Evolutionary conservation across 805 yeast species (phyloP).

Genomic region (Saturnispora gosingensis): DNA sequence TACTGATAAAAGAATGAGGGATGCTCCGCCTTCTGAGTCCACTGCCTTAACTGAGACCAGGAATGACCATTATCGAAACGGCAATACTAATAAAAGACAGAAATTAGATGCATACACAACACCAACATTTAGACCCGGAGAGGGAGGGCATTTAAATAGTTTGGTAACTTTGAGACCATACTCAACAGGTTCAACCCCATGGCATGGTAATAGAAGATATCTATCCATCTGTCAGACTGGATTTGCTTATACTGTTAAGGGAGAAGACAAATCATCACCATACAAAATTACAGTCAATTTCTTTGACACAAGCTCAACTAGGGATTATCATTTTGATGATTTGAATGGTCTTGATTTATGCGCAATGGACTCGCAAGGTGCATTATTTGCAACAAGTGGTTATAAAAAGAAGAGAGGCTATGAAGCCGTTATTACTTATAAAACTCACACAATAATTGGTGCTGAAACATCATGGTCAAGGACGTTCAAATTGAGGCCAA

Average conservation of each 20-base stretch:
- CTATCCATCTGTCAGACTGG: conserved; percentile 75
- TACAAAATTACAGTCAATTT: conserved; percentile 66
- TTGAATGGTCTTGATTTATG: conserved; percentile 63
- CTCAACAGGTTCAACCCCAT: conserved; percentile 86
- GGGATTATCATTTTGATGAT: conserved; percentile 84
- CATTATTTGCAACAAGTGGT: conserved; percentile 46
- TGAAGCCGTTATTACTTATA: conserved; percentile 40
- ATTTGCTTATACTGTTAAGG: conserved; percentile 68
- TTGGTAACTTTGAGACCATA: conserved; percentile 39
- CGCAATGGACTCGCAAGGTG: conserved; percentile 56
- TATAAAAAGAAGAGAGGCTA: conserved; percentile 15
- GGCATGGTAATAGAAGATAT: conserved; percentile 59
- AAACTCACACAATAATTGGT: conserved; percentile 54
- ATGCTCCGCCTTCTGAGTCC: conserved; percentile 9
- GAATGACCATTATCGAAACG: not conserved
- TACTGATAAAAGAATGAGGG: conserved; percentile 9
- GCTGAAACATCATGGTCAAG: conserved; percentile 76
- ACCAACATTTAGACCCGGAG: conserved; percentile 1
- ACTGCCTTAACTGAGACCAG: conserved; percentile 10
- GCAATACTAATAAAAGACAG: conserved; percentile 5
- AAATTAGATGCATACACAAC: not conserved
- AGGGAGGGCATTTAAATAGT: not conserved
- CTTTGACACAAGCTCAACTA: conserved; percentile 65
- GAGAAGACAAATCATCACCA: conserved; percentile 44
- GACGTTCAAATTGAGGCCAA: conserved; percentile 28